phyloP scores from a whole-genome alignment of 345 rosid genomes.

The Rhodamnia rubescens region DNA sequence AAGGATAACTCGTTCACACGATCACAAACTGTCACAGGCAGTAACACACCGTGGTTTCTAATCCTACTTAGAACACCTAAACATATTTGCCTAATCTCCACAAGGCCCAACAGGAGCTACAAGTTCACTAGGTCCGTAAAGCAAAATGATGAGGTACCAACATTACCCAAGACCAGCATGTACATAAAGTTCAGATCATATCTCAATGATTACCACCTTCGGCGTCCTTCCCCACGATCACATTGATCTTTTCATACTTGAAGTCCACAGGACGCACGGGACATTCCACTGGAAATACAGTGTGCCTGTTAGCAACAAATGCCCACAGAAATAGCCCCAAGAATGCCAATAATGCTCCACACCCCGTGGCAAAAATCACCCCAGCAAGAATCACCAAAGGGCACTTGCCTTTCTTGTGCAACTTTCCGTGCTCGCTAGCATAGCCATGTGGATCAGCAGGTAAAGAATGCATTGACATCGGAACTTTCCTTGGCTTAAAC shows the following conservation, averaged over 20 bases:
- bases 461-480: slow-evolving; percentile 31
- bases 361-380: slow-evolving; percentile 26
- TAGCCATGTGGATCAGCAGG: slow-evolving; percentile 15
- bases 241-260: slow-evolving; percentile 33
- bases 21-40: background rate
- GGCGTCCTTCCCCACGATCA: background rate
- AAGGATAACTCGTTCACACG: background rate
- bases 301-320: slow-evolving; percentile 14
- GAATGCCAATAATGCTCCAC: slow-evolving; percentile 33
- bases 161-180: background rate
- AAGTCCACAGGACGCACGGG: slow-evolving; percentile 9
- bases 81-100: background rate
- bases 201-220: background rate
- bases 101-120: background rate
- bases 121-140: background rate
- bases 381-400: slow-evolving; percentile 29
- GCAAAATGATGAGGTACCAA: background rate
- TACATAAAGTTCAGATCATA: background rate
- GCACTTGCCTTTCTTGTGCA: slow-evolving; percentile 5
- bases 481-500: slow-evolving; percentile 21
- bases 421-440: background rate
- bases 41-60: background rate
- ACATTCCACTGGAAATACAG: slow-evolving; percentile 9
- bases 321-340: slow-evolving; percentile 24
- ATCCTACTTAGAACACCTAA: background rate